Evolutionary conservation across 331 rosid genomes (phyloP).

Genomic region (Pyracantha coccinea): DNA sequence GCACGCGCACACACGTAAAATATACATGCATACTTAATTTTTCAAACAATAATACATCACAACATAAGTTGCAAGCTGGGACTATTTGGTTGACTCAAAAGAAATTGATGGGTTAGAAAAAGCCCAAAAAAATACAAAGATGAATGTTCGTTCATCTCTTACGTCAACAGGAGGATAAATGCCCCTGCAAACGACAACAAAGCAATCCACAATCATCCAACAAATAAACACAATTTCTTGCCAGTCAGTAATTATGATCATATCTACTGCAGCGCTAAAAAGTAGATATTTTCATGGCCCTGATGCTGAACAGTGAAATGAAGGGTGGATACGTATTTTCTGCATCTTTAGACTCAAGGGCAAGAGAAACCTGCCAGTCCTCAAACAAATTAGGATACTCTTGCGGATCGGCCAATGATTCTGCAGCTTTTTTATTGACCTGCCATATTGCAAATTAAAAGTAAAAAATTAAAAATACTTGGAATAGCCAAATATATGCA

Average conservation of each 20-base stretch:
- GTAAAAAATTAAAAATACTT: slow-evolving; percentile 1
- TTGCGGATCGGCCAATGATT: slow-evolving; percentile 47
- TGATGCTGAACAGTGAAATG: not conserved
- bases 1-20: no score
- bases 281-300: not conserved
- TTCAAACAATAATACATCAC: no score
- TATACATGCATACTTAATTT: no score
- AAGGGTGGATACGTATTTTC: slow-evolving; percentile 21
- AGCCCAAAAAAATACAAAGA: no score
- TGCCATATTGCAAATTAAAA: slow-evolving; percentile 9
- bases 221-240: not conserved
- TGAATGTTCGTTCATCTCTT: no score
- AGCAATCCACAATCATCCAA: not conserved
- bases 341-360: slow-evolving; percentile 33
- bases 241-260: not conserved
- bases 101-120: no score
- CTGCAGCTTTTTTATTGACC: slow-evolving; percentile 43
- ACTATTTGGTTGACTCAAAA: no score
- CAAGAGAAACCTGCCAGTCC: slow-evolving; percentile 46
- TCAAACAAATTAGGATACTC: slow-evolving; percentile 50
- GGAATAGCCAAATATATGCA: not conserved
- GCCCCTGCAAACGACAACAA: slow-evolving; percentile 14
- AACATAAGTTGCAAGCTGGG: no score
- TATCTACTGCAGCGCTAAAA: not conserved
- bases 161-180: slow-evolving; percentile 26